These are phyloP conservation scores for Colletotrichum caudatum DNA, from an alignment of 2,329 filamentous ascomycete species.

Conservation along the genomic window DNA sequence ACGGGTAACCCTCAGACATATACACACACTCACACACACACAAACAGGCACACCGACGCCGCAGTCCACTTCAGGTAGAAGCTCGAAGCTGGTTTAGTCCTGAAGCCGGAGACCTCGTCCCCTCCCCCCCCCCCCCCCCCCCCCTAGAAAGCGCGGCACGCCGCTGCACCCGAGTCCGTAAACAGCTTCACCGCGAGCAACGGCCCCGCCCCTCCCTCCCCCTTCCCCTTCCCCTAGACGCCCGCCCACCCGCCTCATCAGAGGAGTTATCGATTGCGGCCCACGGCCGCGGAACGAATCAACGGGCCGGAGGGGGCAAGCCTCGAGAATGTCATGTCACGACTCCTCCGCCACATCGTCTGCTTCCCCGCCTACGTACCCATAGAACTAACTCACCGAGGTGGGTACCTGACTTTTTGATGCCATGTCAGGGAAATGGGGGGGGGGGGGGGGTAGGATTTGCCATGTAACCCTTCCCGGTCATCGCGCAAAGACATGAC, in stretches of 20 bases:
- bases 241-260: neutral
- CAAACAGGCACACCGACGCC: neutral
- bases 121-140: too few relatives aligned
- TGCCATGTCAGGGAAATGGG: slow-evolving; percentile 1
- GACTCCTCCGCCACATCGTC: neutral
- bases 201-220: neutral
- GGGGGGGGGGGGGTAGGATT: neutral
- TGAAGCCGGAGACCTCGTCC: neutral
- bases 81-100: slow-evolving; percentile 10
- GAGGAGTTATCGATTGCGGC: neutral
- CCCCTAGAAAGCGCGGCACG: neutral
- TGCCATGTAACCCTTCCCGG: neutral
- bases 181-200: slow-evolving; percentile 5
- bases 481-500: neutral
- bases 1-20: neutral
- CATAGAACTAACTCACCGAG: slow-evolving; percentile 6
- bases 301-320: too few relatives aligned
- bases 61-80: slow-evolving; percentile 4
- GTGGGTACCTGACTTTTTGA: slow-evolving; percentile 22
- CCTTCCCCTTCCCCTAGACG: neutral
- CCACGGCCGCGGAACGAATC: neutral
- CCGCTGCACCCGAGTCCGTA: neutral
- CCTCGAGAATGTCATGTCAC: neutral
- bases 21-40: neutral
- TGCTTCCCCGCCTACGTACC: neutral